phyloP scores from a whole-genome alignment of 140 eudicot species.

The Senecio squalidus region DNA sequence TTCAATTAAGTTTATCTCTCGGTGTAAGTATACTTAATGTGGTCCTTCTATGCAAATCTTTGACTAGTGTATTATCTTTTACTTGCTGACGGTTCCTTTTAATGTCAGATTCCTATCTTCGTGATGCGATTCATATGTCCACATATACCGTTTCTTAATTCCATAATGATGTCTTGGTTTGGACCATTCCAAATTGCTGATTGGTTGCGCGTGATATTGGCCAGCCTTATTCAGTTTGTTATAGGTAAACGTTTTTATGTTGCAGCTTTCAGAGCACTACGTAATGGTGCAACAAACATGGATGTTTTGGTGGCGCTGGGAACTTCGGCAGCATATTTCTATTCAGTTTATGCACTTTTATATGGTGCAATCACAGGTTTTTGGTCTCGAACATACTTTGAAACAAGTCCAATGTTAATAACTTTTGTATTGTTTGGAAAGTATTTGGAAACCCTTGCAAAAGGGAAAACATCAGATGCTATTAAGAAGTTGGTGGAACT shows the following conservation, averaged over 20 bases:
- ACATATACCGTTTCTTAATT: slow-evolving; percentile 57
- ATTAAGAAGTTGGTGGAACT: slow-evolving; percentile 88
- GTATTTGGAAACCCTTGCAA: slow-evolving; percentile 78
- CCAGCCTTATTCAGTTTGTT: slow-evolving; percentile 72
- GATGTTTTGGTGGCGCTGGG: slow-evolving; percentile 94
- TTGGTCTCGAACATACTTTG: slow-evolving; percentile 76
- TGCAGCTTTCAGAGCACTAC: slow-evolving; percentile 86
- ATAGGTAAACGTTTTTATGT: slow-evolving; percentile 85
- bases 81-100: slow-evolving; percentile 19
- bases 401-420: slow-evolving; percentile 89
- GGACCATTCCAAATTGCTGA: slow-evolving; percentile 85
- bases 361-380: slow-evolving; percentile 84
- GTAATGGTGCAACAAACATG: slow-evolving; percentile 87
- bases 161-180: slow-evolving; percentile 47
- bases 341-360: slow-evolving; percentile 71
- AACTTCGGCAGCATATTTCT: slow-evolving; percentile 87
- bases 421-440: slow-evolving; percentile 84
- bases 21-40: slow-evolving; percentile 46
- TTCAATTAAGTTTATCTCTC: slow-evolving; percentile 55
- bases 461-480: slow-evolving; percentile 94
- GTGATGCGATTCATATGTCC: slow-evolving; percentile 70
- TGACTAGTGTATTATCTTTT: background rate
- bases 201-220: slow-evolving; percentile 77
- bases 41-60: background rate
- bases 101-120: slow-evolving; percentile 66